Evolutionary conservation across 441 rosid genomes (phyloP).

Genomic region (Adansonia rubrostipa): DNA sequence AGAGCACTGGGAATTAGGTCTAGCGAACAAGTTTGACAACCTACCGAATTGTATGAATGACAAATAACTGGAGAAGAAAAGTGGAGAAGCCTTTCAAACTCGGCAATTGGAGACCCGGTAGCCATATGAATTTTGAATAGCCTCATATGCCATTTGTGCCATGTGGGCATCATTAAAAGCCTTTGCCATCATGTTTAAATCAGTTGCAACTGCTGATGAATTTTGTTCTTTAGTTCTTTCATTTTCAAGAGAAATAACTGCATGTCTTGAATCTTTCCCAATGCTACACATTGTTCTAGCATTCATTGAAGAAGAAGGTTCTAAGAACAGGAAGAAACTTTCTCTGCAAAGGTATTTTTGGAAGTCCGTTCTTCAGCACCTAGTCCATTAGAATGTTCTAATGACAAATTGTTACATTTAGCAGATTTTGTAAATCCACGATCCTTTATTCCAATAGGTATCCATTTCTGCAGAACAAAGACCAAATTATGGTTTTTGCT

Average conservation of each 20-base stretch:
- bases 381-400: constrained; percentile 29
- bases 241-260: background rate
- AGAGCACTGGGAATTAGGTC: constrained; percentile 30
- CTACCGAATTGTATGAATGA: constrained; percentile 25
- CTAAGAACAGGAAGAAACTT: constrained; percentile 27
- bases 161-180: constrained; percentile 42
- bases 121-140: constrained; percentile 50
- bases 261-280: constrained; percentile 1
- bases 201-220: constrained; percentile 27
- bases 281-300: constrained; percentile 19
- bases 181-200: constrained; percentile 35
- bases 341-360: constrained; percentile 29
- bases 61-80: constrained; percentile 53
- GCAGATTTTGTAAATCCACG: constrained; percentile 27
- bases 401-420: constrained; percentile 23
- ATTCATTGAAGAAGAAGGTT: constrained; percentile 28
- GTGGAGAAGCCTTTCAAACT: constrained; percentile 58
- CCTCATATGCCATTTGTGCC: constrained; percentile 53
- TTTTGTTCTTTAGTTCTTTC: constrained; percentile 29
- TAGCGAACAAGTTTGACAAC: constrained; percentile 36
- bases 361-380: constrained; percentile 29
- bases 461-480: constrained; percentile 52
- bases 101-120: constrained; percentile 55
- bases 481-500: constrained; percentile 33
- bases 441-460: constrained; percentile 47